Percentiles rank a stretch among this genome's conserved stretches.
Evolutionary conservation across 306 rosid species (phyloP).

Genomic region (Cicer yamashitae): DNA sequence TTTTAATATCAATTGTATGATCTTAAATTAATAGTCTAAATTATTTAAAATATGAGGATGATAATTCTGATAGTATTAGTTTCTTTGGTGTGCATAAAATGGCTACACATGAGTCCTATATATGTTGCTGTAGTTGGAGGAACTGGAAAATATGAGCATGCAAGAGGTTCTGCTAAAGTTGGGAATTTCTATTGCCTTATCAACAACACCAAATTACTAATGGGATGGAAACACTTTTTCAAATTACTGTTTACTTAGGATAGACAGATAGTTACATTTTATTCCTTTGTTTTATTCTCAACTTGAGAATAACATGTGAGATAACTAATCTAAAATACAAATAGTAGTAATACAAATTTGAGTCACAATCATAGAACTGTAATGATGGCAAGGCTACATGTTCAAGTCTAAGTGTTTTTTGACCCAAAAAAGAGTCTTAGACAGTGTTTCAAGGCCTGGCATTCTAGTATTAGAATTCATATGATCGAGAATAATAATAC

Average conservation of each 20-base stretch:
- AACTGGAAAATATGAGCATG: conserved; percentile 48
- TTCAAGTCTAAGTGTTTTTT: background rate
- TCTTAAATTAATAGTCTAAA: too few relatives aligned
- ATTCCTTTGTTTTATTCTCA: too few relatives aligned
- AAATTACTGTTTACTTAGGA: conserved; percentile 42
- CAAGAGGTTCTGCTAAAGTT: conserved; percentile 52
- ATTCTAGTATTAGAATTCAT: background rate
- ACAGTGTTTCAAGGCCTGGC: background rate
- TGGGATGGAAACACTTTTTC: conserved; percentile 47
- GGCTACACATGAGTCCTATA: conserved; percentile 39
- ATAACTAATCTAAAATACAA: too few relatives aligned
- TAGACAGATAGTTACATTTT: background rate
- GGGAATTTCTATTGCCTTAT: conserved; percentile 29
- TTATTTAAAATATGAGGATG: conserved; percentile 8
- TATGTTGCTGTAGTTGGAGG: conserved; percentile 54
- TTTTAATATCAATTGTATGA: too few relatives aligned
- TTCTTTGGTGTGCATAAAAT: conserved; percentile 54
- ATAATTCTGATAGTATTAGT: conserved; percentile 37
- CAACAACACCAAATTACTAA: conserved; percentile 11
- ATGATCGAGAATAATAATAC: background rate
- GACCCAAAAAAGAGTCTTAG: background rate
- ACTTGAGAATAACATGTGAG: too few relatives aligned
- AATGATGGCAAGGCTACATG: background rate
- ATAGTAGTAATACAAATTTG: too few relatives aligned
- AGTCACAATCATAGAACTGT: background rate